Evolutionary conservation across 495 filamentous ascomycete species (phyloP).

Genomic region (Penicillium riverlandense): DNA sequence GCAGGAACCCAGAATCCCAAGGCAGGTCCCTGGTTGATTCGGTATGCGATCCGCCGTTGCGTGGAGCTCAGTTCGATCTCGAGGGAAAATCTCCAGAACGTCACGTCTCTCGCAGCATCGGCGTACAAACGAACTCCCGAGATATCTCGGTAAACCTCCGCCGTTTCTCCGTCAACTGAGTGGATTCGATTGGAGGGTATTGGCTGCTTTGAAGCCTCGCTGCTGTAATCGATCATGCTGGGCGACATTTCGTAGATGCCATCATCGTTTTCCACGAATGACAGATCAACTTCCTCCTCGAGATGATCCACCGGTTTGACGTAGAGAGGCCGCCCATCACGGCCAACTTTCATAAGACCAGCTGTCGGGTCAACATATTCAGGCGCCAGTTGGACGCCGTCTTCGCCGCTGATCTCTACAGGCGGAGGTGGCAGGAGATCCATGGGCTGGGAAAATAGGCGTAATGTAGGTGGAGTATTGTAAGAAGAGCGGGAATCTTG

Average conservation of each 20-base stretch:
- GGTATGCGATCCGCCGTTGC: conserved; percentile 84
- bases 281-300: conserved; percentile 67
- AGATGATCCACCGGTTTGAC: conserved; percentile 80
- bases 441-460: conserved; percentile 80
- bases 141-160: conserved; percentile 70
- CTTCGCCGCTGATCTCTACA: conserved; percentile 54
- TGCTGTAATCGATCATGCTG: conserved; percentile 35
- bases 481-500: conserved; percentile 74
- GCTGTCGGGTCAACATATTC: conserved; percentile 86
- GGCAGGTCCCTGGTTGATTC: conserved; percentile 86
- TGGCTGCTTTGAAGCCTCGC: conserved; percentile 28
- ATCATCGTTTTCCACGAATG: conserved; percentile 64
- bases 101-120: conserved; percentile 77
- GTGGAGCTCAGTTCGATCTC: conserved; percentile 75
- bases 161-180: conserved; percentile 60
- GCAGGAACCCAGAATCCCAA: conserved; percentile 94
- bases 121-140: conserved; percentile 74
- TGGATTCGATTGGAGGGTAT: conserved; percentile 37
- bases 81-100: conserved; percentile 94
- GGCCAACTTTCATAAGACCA: conserved; percentile 75
- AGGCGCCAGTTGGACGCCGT: conserved; percentile 53
- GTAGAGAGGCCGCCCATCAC: conserved; percentile 72
- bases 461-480: conserved; percentile 65
- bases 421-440: conserved; percentile 80
- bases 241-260: conserved; percentile 65